Evolutionary conservation across 805 yeast genomes (phyloP), one percentile per base, ranked within the genome.

Genomic region (Yamadazyma ubonensis): DNA sequence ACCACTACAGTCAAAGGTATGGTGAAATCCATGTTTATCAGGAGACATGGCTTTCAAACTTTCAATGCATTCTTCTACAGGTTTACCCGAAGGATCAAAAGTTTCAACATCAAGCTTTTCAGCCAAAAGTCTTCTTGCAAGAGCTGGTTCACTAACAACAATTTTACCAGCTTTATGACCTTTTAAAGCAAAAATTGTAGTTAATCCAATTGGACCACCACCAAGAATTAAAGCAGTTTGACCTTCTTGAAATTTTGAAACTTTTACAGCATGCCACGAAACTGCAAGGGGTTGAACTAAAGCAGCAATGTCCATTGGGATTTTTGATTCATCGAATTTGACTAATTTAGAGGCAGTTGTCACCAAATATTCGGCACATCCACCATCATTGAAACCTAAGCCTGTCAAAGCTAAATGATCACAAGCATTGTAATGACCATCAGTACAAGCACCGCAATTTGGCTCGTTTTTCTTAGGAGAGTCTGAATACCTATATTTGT

Each of bases 191-290:
- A 78, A 61, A 14, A 76, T 67, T 3, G 81, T 69, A 16, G 83
- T 76, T 17, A 80, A 58, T 5, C 85, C 84, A 53, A 79, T 78
- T 16, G 83, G 81, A 4, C 85, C 85, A 19, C 79, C 76, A 21
- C 84, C 84, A 11, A 79, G 52, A 11, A 79, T 75, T 33, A 78
- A 58, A 3, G 79, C 81, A 5, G 70, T 55, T 27, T 70, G 64
- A 15, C 79, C 79, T 7, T 50, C 56, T 38, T 55, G 41, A 46
- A 73, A 60, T 6, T 58, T 56, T 0, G 78, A 61, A 3, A 70
- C 60, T 42, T 70, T 64, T 22, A 73, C 75, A 1, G 82, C 82
- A 49, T 79, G 84, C 74, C 79, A 78, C 1, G 82, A 71, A 12
- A 79, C 83, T 6, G 79, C 62, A 29, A 79, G 55, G 3, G 85